These are phyloP conservation scores for Fusarium vanettenii DNA, from an alignment of 2,329 filamentous ascomycete species.

Conservation along the genomic window DNA sequence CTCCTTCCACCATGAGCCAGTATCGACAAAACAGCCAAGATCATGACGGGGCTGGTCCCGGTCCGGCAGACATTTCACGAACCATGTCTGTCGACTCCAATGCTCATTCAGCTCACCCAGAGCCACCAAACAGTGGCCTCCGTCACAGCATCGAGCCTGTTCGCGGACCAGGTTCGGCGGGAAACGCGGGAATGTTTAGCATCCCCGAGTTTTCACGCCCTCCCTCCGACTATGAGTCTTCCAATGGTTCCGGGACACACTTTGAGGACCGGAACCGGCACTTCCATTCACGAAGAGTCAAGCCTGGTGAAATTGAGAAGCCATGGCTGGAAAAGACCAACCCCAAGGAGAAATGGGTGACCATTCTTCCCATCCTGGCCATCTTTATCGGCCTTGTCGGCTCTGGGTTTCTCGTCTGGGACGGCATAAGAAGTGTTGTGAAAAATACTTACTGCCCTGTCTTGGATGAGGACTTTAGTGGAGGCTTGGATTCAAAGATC, in stretches of 20 bases:
- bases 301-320: slow-evolving; percentile 79
- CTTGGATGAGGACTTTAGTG: slow-evolving; percentile 73
- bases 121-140: slow-evolving; percentile 18
- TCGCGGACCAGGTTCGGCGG: slow-evolving; percentile 16
- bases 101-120: neutral
- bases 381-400: slow-evolving; percentile 75
- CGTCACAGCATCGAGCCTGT: slow-evolving; percentile 27
- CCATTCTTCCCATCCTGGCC: slow-evolving; percentile 80
- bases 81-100: slow-evolving; percentile 23
- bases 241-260: slow-evolving; percentile 50
- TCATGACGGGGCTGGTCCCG: slow-evolving; percentile 8
- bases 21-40: slow-evolving; percentile 25
- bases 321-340: slow-evolving; percentile 81
- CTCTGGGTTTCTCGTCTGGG: slow-evolving; percentile 79
- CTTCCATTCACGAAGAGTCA: slow-evolving; percentile 79
- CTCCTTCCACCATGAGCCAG: slow-evolving; percentile 15
- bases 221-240: slow-evolving; percentile 56
- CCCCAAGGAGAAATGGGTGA: slow-evolving; percentile 87
- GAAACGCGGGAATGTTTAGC: slow-evolving; percentile 34
- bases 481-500: slow-evolving; percentile 67
- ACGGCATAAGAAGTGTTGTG: slow-evolving; percentile 77
- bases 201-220: slow-evolving; percentile 35
- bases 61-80: slow-evolving; percentile 17
- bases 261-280: slow-evolving; percentile 63
- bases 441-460: slow-evolving; percentile 80